A percentile compares a stretch with the other conserved stretches of the same genome.
Evolutionary conservation across 2,329 filamentous ascomycete species (phyloP).

Genomic region (Botrytis aclada): DNA sequence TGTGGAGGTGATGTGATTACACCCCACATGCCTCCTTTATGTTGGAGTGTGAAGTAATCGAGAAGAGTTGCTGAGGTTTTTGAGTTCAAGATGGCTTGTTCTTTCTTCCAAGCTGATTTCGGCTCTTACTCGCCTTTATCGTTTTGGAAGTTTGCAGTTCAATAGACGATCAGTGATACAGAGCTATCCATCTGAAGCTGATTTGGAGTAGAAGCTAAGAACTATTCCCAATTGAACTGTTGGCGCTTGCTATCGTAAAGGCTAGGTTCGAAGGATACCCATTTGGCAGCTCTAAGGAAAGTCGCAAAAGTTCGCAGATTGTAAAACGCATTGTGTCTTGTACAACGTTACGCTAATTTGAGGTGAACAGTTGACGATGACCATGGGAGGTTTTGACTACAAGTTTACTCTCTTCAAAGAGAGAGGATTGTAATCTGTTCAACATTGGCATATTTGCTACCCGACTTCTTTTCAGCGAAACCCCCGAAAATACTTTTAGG

Average conservation of each 20-base stretch:
- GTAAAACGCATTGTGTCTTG: too few species aligned
- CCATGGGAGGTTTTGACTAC: background rate
- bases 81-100: background rate
- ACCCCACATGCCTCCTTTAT: background rate
- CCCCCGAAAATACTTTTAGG: background rate
- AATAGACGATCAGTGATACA: background rate
- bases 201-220: background rate
- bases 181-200: background rate
- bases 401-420: background rate
- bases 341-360: background rate
- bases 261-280: background rate
- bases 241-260: background rate
- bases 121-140: background rate
- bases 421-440: background rate
- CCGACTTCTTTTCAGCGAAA: too few species aligned
- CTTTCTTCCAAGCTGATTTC: background rate
- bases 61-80: background rate
- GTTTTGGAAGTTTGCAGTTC: background rate
- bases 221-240: background rate
- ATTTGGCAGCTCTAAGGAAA: background rate
- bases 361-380: background rate
- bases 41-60: background rate
- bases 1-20: background rate
- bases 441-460: background rate
- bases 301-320: background rate